Conservation (phyloP, 2,329 filamentous ascomycete genomes). For the Aspergillus aculeatinus region DNA sequence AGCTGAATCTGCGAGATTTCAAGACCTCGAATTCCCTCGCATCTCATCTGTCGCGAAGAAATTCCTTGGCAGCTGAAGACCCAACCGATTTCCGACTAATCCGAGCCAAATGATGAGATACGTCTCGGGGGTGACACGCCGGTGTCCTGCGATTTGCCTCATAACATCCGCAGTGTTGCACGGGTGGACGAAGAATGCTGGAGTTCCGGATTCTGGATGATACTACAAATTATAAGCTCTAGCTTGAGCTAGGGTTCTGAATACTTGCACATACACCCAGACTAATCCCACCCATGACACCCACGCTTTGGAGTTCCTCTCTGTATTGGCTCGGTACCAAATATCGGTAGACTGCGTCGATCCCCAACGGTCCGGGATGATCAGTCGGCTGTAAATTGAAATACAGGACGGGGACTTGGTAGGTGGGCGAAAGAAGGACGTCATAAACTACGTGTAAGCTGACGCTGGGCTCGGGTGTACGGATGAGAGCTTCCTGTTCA, state of each 20-base stretch:
- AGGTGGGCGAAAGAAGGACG: conserved; percentile 72
- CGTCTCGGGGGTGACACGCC: conserved; percentile 50
- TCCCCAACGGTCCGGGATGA: conserved; percentile 55
- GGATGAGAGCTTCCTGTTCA: conserved; percentile 45
- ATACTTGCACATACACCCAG: conserved; percentile 63
- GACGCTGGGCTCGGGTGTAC: conserved; percentile 30
- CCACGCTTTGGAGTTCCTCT: conserved; percentile 58
- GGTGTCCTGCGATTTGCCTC: conserved; percentile 55
- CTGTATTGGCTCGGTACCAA: conserved; percentile 69
- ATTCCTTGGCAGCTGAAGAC: conserved; percentile 72
- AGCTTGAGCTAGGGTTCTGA: conserved; percentile 24
- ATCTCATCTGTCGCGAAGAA: conserved; percentile 45
- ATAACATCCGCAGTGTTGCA: conserved; percentile 85
- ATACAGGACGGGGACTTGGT: conserved; percentile 73
- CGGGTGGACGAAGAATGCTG: conserved; percentile 88
- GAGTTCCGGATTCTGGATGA: conserved; percentile 76
- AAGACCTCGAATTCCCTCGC: conserved; percentile 20
- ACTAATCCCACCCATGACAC: conserved; percentile 71
- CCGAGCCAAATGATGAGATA: conserved; percentile 90
- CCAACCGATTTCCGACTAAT: conserved; percentile 76
- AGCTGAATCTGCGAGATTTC: conserved; percentile 14
- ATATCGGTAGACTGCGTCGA: conserved; percentile 69
- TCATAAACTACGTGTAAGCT: conserved; percentile 64
- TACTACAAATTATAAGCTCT: conserved; percentile 57
- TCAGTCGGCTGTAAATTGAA: conserved; percentile 65